Evolutionary conservation across 192 early-diverging fungal species (phyloP).

Genomic region (Coemansia sp.): DNA sequence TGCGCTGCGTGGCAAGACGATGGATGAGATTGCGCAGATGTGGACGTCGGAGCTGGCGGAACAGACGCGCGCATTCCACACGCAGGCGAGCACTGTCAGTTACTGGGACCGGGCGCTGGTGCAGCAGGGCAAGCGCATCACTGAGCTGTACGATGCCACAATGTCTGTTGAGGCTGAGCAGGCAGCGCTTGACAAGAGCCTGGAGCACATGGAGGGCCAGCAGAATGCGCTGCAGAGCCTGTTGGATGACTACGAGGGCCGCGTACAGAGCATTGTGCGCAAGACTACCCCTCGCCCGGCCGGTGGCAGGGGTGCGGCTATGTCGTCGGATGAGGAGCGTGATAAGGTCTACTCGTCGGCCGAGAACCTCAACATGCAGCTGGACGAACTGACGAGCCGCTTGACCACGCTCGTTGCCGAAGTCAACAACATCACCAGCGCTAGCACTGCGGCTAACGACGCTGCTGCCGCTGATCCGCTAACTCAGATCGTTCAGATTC

Average conservation of each 20-base stretch:
- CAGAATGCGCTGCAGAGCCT: slow-evolving; percentile 76
- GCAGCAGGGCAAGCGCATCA: slow-evolving; percentile 78
- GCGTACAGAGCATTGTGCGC: slow-evolving; percentile 45
- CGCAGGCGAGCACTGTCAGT: slow-evolving; percentile 76
- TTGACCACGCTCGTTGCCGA: slow-evolving; percentile 82
- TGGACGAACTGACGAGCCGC: slow-evolving; percentile 82
- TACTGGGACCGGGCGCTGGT: slow-evolving; percentile 86
- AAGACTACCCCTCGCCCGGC: slow-evolving; percentile 57
- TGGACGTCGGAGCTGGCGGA: slow-evolving; percentile 85
- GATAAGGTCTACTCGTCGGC: slow-evolving; percentile 83
- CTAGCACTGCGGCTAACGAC: slow-evolving; percentile 14
- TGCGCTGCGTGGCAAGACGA: slow-evolving; percentile 61
- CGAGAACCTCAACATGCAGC: slow-evolving; percentile 79
- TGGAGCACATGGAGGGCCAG: slow-evolving; percentile 86
- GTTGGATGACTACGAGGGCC: slow-evolving; percentile 76
- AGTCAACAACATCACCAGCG: slow-evolving; percentile 64
- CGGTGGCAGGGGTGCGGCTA: slow-evolving; percentile 34
- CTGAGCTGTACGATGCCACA: slow-evolving; percentile 70
- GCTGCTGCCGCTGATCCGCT: slow-evolving; percentile 51
- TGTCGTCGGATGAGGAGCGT: slow-evolving; percentile 79
- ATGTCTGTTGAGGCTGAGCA: slow-evolving; percentile 72
- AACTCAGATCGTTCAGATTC: slow-evolving; percentile 80
- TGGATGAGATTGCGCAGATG: slow-evolving; percentile 87
- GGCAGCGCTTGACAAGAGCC: slow-evolving; percentile 75
- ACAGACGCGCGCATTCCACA: slow-evolving; percentile 80